Base-by-base conservation (phyloP, 1,139 yeast genomes). In the Kodamaea anthophila region DNA sequence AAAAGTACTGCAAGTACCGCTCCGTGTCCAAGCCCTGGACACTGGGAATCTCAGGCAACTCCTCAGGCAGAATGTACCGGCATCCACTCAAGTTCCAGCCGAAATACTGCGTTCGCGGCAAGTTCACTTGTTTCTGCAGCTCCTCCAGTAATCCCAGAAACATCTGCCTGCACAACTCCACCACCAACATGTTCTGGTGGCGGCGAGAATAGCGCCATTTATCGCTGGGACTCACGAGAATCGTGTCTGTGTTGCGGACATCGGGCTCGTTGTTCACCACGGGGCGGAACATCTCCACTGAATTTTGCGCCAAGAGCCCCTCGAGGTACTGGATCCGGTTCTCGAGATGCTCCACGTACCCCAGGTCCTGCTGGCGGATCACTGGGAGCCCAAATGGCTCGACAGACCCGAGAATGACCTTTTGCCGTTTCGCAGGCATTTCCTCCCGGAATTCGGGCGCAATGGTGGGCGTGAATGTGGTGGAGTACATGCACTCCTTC, bases 81-180 rank as follows among this genome's bases (percentile, higher is more conserved):
- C 65, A 65, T 2, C 84, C 83, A 21, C 73, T 62, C 71, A 76
- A 58, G 46, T 77, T 77, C 83, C 83, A 77, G 10, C 81, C 83
- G 43, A 74, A 77, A 38, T 64, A 70, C 44, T 77, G 84, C 12
- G 64, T 55, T 34, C 84, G 51, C 4, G 85, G 85, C 9, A 71
- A 43, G 4, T 56, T 47, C 5, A 75, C 65, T 23, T 57, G 49
- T 21, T 51, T 44, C 31, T 58, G 54, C 40, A 59, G 53, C 14
- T 63, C 64, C 5, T 57, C 60, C 6, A 67, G 49, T 19, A 77
- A 50, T 19, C 57, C 46, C 5, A 54, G 39, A 41, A 60, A 60
- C 37, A 70, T 43, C 13, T 60, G 49, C 12, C 49, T 41, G 21
- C 76, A 74, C 24, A 76, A 49, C 27, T 65, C 69, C 18, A 56